Conservation (phyloP, 208 protist genomes). For the Blechomonas ayalai region DNA sequence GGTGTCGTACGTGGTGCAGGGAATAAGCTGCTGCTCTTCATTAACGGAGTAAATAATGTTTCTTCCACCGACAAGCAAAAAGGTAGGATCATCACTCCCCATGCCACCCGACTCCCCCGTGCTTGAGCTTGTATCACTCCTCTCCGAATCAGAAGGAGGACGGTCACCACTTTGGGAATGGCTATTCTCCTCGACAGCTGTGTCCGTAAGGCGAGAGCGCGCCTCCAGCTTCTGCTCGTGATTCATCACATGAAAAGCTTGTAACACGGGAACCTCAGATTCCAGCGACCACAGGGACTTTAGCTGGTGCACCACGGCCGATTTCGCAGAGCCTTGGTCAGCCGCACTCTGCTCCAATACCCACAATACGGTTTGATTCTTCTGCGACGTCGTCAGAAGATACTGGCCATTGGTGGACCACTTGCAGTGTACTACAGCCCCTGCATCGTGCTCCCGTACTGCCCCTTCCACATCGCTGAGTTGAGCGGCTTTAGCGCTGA, state of each 20-base stretch:
- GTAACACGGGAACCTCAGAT: conserved; percentile 24
- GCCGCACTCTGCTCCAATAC: conserved; percentile 34
- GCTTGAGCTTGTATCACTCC: too few relatives aligned
- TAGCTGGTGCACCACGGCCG: conserved; percentile 18
- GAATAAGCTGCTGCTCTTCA: conserved; percentile 61
- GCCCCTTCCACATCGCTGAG: conserved; percentile 50
- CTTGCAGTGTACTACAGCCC: conserved; percentile 27
- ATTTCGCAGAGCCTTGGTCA: conserved; percentile 10
- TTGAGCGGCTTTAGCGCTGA: conserved; percentile 25
- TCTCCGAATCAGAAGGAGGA: too few relatives aligned
- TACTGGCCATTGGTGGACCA: conserved; percentile 60
- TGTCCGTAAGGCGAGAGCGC: too few relatives aligned
- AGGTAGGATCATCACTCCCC: conserved; percentile 57
- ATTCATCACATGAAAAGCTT: conserved; percentile 33
- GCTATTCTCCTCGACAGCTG: too few relatives aligned
- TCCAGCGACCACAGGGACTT: conserved; percentile 67
- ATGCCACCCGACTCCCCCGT: background rate
- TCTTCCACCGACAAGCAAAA: conserved; percentile 49
- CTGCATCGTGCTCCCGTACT: conserved; percentile 45
- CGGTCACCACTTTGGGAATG: too few relatives aligned
- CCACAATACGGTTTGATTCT: conserved; percentile 62
- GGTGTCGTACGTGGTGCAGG: conserved; percentile 43
- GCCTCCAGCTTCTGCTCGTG: background rate
- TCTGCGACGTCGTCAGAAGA: conserved; percentile 47
- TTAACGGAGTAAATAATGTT: conserved; percentile 31